These are phyloP conservation scores for Dioscorea zingiberensis DNA, from an alignment of 106 monocot genomes.

Conservation along the genomic window DNA sequence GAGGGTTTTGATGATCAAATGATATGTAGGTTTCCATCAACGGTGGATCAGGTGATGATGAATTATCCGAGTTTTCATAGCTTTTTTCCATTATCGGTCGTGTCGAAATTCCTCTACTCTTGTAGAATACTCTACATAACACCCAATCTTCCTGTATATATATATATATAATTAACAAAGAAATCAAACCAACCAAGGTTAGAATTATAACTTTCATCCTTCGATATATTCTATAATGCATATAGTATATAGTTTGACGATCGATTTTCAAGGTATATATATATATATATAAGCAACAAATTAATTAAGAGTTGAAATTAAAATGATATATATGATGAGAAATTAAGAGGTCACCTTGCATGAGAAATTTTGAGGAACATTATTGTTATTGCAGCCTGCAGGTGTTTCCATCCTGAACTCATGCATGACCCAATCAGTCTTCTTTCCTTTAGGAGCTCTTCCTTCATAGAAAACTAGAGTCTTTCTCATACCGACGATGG, in stretches of 20 bases:
- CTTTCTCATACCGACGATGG: constrained; percentile 69
- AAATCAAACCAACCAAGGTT: no score
- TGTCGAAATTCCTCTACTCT: constrained; percentile 33
- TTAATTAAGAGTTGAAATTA: no score
- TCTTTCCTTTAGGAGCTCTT: constrained; percentile 81
- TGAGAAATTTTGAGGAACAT: no score
- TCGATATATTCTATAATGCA: no score
- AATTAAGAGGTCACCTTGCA: no score
- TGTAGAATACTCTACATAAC: constrained; percentile 76
- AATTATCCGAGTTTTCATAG: constrained; percentile 13
- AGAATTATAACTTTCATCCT: no score
- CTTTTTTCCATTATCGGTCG: constrained; percentile 14
- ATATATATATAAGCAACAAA: no score
- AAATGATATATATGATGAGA: no score
- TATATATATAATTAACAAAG: neutral
- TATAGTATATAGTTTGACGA: no score
- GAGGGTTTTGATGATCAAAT: constrained; percentile 22
- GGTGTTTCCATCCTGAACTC: constrained; percentile 56
- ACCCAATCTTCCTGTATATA: constrained; percentile 82
- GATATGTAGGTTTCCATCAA: constrained; percentile 48
- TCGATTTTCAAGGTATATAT: no score
- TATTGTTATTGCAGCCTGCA: neutral
- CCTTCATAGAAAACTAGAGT: constrained; percentile 88
- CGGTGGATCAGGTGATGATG: constrained; percentile 47
- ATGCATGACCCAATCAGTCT: constrained; percentile 94